Evolutionary conservation across 805 yeast genomes (phyloP), one percentile per base, ranked within the genome.

Genomic region (Jamesozyma rosinii): DNA sequence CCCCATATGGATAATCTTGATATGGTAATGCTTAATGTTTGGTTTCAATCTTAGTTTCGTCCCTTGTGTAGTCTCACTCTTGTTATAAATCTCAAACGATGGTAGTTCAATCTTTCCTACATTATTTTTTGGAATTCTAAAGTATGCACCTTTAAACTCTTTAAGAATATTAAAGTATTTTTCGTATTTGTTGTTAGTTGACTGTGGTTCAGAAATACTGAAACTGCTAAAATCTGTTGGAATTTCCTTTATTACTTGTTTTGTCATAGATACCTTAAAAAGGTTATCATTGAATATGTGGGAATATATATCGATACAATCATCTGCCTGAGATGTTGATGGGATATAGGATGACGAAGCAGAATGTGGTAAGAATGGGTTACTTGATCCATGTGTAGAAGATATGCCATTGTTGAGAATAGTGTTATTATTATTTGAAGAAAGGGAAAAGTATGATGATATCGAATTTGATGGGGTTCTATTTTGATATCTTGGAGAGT

Each of bases 1-100:
- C 3, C 64, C 64, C 61, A 60, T 58, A 38, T 56, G 63, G n/a
- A 61, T 47, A 26, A 61, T 58, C 30, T 61, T 61, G 14, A 56
- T 38, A 39, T 49, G 50, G 18, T 50, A 39, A 34, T 39, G 42
- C 6, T 50, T 52, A 3, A 46, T 40, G 22, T 39, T 41, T 20
- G 33, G 15, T 15, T 20, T 36, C n/a, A 27, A n/a, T 30, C 5
- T 24, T 32, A 37, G 14, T 17, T 35, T 32, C 8, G 17, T 20
- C 5, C 31, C 35, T 4, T 26, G 24, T 3, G 36, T 18, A 14
- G 15, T n/a, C n/a, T 6, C 35, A 32, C 40, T 22, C 39, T 48
- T 48, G 44, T 53, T 48, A 13, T 49, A 15, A 6, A 53, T 42
- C 31, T 61, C 65, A 22, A 59, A 56, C 26, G 50, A 52, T 0